Conservation (phyloP, 2,329 filamentous ascomycete species). For the Colletotrichum trifolii region DNA sequence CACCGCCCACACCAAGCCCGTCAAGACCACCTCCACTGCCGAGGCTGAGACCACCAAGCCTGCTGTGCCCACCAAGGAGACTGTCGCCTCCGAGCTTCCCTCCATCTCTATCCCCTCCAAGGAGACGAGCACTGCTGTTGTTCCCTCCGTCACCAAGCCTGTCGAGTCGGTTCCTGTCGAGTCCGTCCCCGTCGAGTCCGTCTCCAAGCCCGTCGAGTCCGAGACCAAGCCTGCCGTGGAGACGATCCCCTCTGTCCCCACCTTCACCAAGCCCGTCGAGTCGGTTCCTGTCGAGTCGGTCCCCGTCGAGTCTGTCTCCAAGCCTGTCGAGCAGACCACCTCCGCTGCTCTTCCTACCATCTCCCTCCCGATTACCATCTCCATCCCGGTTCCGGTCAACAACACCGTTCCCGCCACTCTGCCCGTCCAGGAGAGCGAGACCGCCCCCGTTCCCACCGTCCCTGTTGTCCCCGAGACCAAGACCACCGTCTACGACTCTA, state of each 20-base stretch:
- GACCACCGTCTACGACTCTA: constrained; percentile 52
- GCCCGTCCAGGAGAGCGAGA: constrained; percentile 27
- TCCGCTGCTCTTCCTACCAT: constrained; percentile 17
- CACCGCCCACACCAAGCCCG: constrained; percentile 36
- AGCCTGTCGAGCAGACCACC: constrained; percentile 36
- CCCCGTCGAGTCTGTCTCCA: constrained; percentile 8
- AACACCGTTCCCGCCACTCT: constrained; percentile 27
- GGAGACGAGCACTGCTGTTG: constrained; percentile 33
- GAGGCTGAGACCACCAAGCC: constrained; percentile 36
- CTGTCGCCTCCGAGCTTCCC: constrained; percentile 17
- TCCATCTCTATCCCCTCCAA: constrained; percentile 24
- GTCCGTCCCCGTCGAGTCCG: not conserved
- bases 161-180: not conserved
- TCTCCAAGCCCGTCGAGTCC: constrained; percentile 24
- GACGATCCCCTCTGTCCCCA: constrained; percentile 21
- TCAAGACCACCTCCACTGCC: constrained; percentile 35
- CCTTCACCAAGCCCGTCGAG: constrained; percentile 28
- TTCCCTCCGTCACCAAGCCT: constrained; percentile 29
- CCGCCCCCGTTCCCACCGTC: constrained; percentile 34
- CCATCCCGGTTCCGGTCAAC: constrained; percentile 23
- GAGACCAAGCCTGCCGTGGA: constrained; percentile 29
- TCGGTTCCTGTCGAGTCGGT: no score
- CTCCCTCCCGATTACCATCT: constrained; percentile 9
- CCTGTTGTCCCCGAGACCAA: constrained; percentile 36
- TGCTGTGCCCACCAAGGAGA: constrained; percentile 26